These are phyloP conservation scores for Talaromyces funiculosus DNA, from an alignment of 2,329 filamentous ascomycete genomes.

Conservation along the genomic window DNA sequence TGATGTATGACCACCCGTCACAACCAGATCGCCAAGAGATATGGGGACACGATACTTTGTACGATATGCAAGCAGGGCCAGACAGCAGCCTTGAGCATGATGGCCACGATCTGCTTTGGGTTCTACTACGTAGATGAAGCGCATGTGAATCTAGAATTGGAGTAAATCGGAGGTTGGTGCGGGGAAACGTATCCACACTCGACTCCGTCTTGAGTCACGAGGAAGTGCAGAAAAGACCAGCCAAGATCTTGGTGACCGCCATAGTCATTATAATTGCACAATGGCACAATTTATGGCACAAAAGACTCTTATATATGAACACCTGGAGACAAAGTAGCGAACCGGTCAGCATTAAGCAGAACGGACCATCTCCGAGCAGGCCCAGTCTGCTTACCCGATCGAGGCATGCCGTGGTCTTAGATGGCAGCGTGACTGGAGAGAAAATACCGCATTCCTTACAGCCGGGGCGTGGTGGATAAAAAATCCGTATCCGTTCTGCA, in stretches of 20 bases:
- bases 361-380: background rate
- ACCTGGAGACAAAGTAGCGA: background rate
- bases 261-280: background rate
- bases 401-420: background rate
- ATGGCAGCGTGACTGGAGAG: background rate
- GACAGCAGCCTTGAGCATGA: no score
- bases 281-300: background rate
- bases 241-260: background rate
- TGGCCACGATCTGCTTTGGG: no score
- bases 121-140: background rate
- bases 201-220: background rate
- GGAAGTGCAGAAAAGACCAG: background rate
- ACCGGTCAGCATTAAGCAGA: background rate
- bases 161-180: background rate
- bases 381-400: background rate
- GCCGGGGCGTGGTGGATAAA: background rate
- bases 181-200: background rate
- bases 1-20: no score
- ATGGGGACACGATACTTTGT: no score
- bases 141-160: background rate
- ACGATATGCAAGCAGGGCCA: no score
- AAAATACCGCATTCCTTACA: slow-evolving; percentile 3
- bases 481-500: background rate
- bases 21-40: no score
- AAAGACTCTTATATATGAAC: background rate